Evolutionary conservation across 257 asterid genomes (phyloP).

Genomic region (Solanum clarkiae): DNA sequence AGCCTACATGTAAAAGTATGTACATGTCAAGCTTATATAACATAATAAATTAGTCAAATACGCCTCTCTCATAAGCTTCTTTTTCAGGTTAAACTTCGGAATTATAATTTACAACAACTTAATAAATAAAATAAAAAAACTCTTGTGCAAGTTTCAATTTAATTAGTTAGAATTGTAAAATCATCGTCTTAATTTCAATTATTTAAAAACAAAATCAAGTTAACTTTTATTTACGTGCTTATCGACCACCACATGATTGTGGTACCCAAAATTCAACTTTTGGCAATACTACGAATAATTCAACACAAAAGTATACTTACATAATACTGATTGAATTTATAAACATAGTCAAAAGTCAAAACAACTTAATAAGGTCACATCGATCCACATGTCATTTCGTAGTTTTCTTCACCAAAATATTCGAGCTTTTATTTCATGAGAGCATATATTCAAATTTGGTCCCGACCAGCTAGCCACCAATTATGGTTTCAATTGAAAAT

Average conservation of each 20-base stretch:
- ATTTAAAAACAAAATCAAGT: neutral
- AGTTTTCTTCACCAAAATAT: neutral
- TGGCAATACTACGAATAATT: neutral
- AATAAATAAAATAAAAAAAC: too few species aligned
- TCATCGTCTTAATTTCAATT: neutral
- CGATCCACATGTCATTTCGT: constrained; percentile 4
- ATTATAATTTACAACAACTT: too few species aligned
- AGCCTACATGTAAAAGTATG: too few species aligned
- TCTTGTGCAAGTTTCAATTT: too few species aligned
- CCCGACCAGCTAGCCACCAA: neutral
- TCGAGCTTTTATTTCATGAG: constrained; percentile 2
- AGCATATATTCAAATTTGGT: neutral
- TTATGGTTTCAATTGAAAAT: neutral
- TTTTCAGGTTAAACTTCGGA: too few species aligned
- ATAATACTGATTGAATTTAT: neutral
- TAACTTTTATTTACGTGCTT: neutral
- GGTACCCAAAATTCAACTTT: neutral
- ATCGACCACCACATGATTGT: neutral
- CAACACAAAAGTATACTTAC: neutral
- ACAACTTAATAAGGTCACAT: constrained; percentile 4
- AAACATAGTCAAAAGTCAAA: neutral
- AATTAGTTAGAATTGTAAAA: neutral
- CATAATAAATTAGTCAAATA: too few species aligned
- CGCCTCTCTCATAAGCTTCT: too few species aligned
- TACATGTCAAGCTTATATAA: too few species aligned